Base-by-base conservation (phyloP, 1,284 basidiomycete species). In the Cutaneotrichosporon dermatis region DNA sequence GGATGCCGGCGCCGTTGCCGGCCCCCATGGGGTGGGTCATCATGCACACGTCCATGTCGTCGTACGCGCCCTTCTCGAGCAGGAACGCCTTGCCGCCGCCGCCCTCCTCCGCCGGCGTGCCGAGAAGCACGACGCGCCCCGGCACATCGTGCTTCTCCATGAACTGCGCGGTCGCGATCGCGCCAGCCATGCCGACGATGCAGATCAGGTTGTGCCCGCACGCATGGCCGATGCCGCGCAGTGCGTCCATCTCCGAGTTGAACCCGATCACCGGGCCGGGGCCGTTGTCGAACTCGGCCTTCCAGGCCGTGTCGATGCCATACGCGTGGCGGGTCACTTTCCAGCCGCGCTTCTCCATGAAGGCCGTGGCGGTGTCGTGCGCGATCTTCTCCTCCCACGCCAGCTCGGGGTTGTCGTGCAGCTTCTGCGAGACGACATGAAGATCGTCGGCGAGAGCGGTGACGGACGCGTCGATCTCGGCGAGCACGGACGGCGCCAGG, bases 41-140 rank as follows among this genome's bases (percentile, higher is more conserved):
- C 33, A 57, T 13, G 16, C 42, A 51, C 5, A 51, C 42, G 49
- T 57, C 55, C 36, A 51, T 52, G 9, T 34, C 50, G 35, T 85
- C 52, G 55, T 62, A 67, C 2, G 60, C 60, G n/a, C 60, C 60
- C 5, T 10, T 12, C 25, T 89, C 81, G n/a, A 92, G 79, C 25
- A 92, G 77, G 33, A 44, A 11, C n/a, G 13, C 41, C 49, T 57
- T 57, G 35, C 55, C 55, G n/a, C 39, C 49, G 35, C 49, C 55
- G 4, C 37, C 48, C 36, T 57, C 55, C 49, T 57, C 55, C 13
- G 88, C 91, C 58, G 92, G 87, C 89, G 91, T 93, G 37, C 91
- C 90, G 50, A 94, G 80, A 37, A 94, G 81, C 48, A 92, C 79
- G 10, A 94, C 80, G 56, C 82, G 88, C 1, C 90, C 92, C 2